Evolutionary conservation across 192 early-diverging fungal genomes (phyloP).

Genomic region (Dissophora globulifera): DNA sequence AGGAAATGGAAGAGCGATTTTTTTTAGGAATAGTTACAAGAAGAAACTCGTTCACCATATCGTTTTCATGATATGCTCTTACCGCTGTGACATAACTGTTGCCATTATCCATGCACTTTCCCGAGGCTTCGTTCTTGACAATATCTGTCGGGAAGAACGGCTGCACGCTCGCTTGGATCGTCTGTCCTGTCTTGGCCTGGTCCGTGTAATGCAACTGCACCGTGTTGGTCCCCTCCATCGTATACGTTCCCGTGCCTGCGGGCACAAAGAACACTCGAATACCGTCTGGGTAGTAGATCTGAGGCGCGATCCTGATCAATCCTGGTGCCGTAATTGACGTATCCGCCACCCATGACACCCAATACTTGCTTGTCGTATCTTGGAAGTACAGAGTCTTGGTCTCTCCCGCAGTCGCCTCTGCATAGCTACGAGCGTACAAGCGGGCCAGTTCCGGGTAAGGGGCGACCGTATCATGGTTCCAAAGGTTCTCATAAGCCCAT

Average conservation of each 20-base stretch:
- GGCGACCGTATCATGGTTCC: constrained; percentile 7
- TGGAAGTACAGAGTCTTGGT: constrained; percentile 53
- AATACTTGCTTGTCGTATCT: constrained; percentile 46
- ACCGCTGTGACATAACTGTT: constrained; percentile 11
- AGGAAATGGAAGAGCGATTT: too few species aligned
- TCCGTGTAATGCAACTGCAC: constrained; percentile 26
- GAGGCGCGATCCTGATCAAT: constrained; percentile 39
- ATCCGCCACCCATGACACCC: constrained; percentile 44
- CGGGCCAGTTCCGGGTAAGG: constrained; percentile 36
- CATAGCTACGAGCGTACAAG: constrained; percentile 54
- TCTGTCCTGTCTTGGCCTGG: constrained; percentile 25
- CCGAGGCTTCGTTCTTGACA: constrained; percentile 33
- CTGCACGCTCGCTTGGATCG: constrained; percentile 48
- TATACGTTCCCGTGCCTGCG: constrained; percentile 30
- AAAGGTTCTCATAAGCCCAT: constrained; percentile 66
- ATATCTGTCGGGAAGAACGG: constrained; percentile 49
- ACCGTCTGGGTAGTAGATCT: constrained; percentile 53
- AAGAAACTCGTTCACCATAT: too few species aligned
- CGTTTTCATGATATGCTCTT: too few species aligned
- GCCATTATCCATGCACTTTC: constrained; percentile 39
- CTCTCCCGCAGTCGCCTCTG: constrained; percentile 49
- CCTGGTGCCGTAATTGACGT: constrained; percentile 43
- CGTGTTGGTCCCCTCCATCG: constrained; percentile 34
- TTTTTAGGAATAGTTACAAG: too few species aligned
- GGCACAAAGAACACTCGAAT: constrained; percentile 51